Percentiles rank a stretch among this genome's conserved stretches.
These are phyloP conservation scores for Phytomonas sp. DNA, from an alignment of 208 protist species.

Conservation along the genomic window DNA sequence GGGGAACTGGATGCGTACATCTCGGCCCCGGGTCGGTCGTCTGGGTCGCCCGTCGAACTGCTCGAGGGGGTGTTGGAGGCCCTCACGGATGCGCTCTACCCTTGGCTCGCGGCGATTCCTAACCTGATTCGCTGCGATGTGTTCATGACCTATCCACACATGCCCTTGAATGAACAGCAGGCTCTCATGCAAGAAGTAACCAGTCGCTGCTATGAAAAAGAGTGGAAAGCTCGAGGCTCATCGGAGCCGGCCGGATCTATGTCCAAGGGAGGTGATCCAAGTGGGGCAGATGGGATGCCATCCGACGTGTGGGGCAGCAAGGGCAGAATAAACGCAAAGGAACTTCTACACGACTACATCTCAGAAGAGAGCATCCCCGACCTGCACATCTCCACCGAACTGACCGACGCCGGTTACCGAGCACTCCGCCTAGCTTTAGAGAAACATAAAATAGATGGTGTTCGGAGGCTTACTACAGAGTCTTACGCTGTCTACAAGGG, in stretches of 20 bases:
- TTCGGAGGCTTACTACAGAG: slow-evolving; percentile 21
- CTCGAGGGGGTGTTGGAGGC: slow-evolving; percentile 46
- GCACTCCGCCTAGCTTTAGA: slow-evolving; percentile 51
- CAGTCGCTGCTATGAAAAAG: slow-evolving; percentile 9
- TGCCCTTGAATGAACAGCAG: slow-evolving; percentile 26
- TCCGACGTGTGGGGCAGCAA: not conserved
- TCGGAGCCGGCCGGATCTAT: not conserved
- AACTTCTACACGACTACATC: slow-evolving; percentile 19
- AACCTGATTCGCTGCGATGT: slow-evolving; percentile 64
- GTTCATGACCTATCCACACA: slow-evolving; percentile 49
- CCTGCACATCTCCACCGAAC: slow-evolving; percentile 9
- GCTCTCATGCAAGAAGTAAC: slow-evolving; percentile 29
- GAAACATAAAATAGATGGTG: slow-evolving; percentile 49
- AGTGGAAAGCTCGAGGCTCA: not conserved
- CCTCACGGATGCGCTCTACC: slow-evolving; percentile 20
- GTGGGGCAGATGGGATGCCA: not conserved
- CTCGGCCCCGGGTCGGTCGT: slow-evolving; percentile 4
- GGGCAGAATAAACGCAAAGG: not conserved
- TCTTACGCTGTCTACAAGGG: slow-evolving; percentile 5
- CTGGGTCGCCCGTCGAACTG: not conserved
- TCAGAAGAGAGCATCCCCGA: not conserved
- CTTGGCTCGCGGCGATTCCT: slow-evolving; percentile 20
- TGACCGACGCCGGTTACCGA: slow-evolving; percentile 23
- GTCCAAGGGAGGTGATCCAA: not conserved
- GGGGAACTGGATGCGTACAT: slow-evolving; percentile 2